Percentiles rank a stretch among this genome's conserved stretches.
Conservation (phyloP, 176 grass and related monocot genomes). For the bread wheat (Triticum aestivum) region IWGSC_CS_RefSeq_v2.1 NC_057797.1:543929590-543930089, state of each 20-base stretch:
- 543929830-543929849: not conserved
- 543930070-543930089: not conserved
- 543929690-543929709: not conserved
- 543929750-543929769: not conserved
- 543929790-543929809: not conserved
- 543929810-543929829: not conserved
- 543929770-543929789: not conserved
- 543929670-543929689: not conserved
- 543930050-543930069: not conserved
- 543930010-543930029: not conserved
- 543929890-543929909: not conserved
- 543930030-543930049: not conserved
- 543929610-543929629: not conserved
- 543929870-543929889: not conserved
- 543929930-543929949: not conserved
- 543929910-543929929: not conserved
- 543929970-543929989: not conserved
- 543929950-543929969: not conserved
- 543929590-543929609: not conserved
- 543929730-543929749: not conserved
- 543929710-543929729: not conserved
- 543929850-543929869: not conserved
- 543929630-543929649: not conserved
- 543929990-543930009: not conserved
- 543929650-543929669: not conserved